phyloP scores from a whole-genome alignment of 192 early-diverging fungal species.

The Mortierella antarctica region DNA sequence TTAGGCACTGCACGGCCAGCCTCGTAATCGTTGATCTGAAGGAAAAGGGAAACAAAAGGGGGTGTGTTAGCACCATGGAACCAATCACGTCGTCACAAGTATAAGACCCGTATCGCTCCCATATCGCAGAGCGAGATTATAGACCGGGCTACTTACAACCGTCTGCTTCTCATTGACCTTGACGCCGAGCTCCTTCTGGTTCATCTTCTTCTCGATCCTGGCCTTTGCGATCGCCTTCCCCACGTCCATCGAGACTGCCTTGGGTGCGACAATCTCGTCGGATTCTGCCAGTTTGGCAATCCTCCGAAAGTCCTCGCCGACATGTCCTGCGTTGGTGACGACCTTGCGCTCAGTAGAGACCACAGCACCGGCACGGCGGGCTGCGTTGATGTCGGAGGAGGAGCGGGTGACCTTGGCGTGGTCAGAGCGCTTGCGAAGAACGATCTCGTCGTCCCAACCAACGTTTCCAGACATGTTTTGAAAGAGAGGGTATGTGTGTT shows the following conservation, averaged over 20 bases:
- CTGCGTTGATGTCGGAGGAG: constrained; percentile 77
- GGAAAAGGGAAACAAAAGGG: background rate
- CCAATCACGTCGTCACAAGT: background rate
- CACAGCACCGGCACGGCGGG: constrained; percentile 75
- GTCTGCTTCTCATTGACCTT: constrained; percentile 94
- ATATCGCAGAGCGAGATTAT: background rate
- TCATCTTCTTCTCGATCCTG: constrained; percentile 77
- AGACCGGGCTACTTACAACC: constrained; percentile 62
- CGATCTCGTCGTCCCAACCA: constrained; percentile 81
- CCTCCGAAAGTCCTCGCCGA: constrained; percentile 73
- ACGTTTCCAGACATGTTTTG: constrained; percentile 51
- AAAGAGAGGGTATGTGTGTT: background rate
- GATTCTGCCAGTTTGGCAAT: constrained; percentile 91
- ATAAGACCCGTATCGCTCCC: background rate
- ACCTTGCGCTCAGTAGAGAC: constrained; percentile 83
- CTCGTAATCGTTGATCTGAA: constrained; percentile 90
- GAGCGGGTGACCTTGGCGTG: constrained; percentile 70
- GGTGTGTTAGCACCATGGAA: background rate
- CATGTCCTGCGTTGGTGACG: constrained; percentile 68
- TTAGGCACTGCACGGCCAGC: constrained; percentile 86
- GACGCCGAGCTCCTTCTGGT: constrained; percentile 92
- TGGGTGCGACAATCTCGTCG: constrained; percentile 81
- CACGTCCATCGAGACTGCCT: constrained; percentile 75
- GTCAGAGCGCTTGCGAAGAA: constrained; percentile 82
- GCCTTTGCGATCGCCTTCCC: constrained; percentile 88